Conservation (phyloP, 495 filamentous ascomycete genomes). For the Parathielavia appendiculata region DNA sequence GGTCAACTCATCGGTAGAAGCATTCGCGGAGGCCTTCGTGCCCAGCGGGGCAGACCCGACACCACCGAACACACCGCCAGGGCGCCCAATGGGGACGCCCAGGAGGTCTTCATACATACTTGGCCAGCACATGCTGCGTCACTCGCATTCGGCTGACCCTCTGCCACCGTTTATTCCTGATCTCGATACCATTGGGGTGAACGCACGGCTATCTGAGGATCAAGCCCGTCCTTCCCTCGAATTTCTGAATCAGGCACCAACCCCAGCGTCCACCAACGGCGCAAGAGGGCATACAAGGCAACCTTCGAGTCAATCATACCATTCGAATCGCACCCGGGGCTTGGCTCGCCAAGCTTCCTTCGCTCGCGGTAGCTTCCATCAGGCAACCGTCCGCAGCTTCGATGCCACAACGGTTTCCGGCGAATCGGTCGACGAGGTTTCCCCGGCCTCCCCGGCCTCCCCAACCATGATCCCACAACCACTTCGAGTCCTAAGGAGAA, state of each 20-base stretch:
- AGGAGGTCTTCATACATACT: slow-evolving; percentile 49
- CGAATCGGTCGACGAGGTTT: slow-evolving; percentile 28
- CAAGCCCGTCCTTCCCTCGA: slow-evolving; percentile 33
- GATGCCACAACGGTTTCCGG: slow-evolving; percentile 54
- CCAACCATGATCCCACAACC: slow-evolving; percentile 42
- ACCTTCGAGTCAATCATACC: slow-evolving; percentile 36
- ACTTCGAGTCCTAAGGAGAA: slow-evolving; percentile 67
- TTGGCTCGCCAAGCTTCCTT: slow-evolving; percentile 57
- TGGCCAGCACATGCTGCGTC: slow-evolving; percentile 36
- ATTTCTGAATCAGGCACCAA: slow-evolving; percentile 22
- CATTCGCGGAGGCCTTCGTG: slow-evolving; percentile 46
- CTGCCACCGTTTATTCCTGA: slow-evolving; percentile 40
- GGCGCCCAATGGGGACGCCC: slow-evolving; percentile 37
- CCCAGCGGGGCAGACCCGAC: slow-evolving; percentile 43
- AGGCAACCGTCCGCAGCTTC: slow-evolving; percentile 54
- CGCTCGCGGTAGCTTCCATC: slow-evolving; percentile 62
- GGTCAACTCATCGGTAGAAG: slow-evolving; percentile 44
- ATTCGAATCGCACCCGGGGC: slow-evolving; percentile 36
- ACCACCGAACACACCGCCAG: slow-evolving; percentile 52
- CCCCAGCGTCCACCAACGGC: slow-evolving; percentile 32
- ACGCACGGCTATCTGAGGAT: slow-evolving; percentile 28
- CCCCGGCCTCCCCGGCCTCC: slow-evolving; percentile 26
- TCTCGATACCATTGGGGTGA: slow-evolving; percentile 30
- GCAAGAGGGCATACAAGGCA: slow-evolving; percentile 36
- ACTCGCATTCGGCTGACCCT: slow-evolving; percentile 30